Base-by-base conservation (phyloP, 1,139 yeast species). In the Taiozyma sp. region DNA sequence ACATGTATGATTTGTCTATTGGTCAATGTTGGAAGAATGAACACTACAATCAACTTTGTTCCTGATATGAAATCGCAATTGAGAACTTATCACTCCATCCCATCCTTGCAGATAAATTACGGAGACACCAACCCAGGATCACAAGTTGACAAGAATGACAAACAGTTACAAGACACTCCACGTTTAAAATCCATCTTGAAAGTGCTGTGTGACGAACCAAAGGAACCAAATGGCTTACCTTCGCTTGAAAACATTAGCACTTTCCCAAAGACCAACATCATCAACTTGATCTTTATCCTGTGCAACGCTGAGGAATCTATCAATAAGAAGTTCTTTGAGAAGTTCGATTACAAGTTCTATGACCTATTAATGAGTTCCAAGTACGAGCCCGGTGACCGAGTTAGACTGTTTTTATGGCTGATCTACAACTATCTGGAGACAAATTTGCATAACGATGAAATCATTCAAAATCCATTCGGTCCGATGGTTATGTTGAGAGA, bases 61-160 rank as follows among this genome's bases (percentile, higher is more conserved):
- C 91, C 96, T n/a, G 97, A 91, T 65, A 92, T 92, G 98, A 85
- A 91, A 58, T 90, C 97, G 0, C 93, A 92, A 56, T 75, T 92
- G 59, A 76, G 98, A 61, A 92, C 97, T 0, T 93, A 87, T 65
- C 97, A 92, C 68, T 87, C 96, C 14, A 89, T 93, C 39, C 99
- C 99, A 1, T 83, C 92, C 8, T 74, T 93, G 49, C 98, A 93
- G 65, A 80, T 86, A 13, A 70, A 70, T 49, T 67, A 74, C 44
- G 41, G 24, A 7, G 27, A n/a, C 4, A 16, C 27, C 24, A 29
- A 24, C 8, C 43, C 23, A 48, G 53, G 28, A 38, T 53, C 24
- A 51, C 51, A 22, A 55, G 57, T 54, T 32, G 71, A 70, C 39
- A 58, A 58, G 13, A 53, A 58, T 46, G 73, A 72, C 51, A 89